A percentile compares a stretch with the other conserved stretches of the same genome.
Evolutionary conservation across 495 filamentous ascomycete genomes (phyloP).

Genomic region (Hypoxylon lienhwacheense): DNA sequence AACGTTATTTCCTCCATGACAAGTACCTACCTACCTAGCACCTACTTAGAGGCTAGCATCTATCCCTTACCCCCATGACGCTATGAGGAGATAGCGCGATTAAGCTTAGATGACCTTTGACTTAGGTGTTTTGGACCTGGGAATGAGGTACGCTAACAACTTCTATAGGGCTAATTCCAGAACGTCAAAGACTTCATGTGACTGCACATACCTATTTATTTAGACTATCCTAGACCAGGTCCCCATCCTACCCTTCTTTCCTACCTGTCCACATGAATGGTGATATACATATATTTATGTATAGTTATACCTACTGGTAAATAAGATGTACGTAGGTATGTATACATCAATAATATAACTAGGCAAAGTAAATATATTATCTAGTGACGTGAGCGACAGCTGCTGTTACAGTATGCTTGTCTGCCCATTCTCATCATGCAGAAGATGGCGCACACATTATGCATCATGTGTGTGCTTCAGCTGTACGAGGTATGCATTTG

Average conservation of each 20-base stretch:
- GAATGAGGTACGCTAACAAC: too few relatives aligned
- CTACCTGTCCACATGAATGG: neutral
- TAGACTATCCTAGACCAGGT: constrained; percentile 8
- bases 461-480: constrained; percentile 7
- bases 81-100: constrained; percentile 30
- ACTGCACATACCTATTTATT: neutral
- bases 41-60: neutral
- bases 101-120: constrained; percentile 30
- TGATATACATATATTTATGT: neutral
- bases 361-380: neutral
- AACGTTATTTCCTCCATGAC: too few relatives aligned
- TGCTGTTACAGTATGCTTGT: neutral
- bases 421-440: constrained; percentile 5
- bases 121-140: constrained; percentile 9
- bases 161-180: constrained; percentile 21
- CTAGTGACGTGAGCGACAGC: constrained; percentile 7
- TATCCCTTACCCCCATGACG: constrained; percentile 1
- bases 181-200: constrained; percentile 4
- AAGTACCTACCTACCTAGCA: too few relatives aligned
- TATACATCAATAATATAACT: too few relatives aligned
- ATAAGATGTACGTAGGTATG: neutral
- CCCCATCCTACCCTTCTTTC: neutral
- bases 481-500: neutral
- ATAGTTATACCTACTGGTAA: neutral
- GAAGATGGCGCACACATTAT: neutral